Evolutionary conservation across 176 grass and related monocot species (phyloP), one percentile per base, ranked within the genome.

Genomic region (Carex kokanica): DNA sequence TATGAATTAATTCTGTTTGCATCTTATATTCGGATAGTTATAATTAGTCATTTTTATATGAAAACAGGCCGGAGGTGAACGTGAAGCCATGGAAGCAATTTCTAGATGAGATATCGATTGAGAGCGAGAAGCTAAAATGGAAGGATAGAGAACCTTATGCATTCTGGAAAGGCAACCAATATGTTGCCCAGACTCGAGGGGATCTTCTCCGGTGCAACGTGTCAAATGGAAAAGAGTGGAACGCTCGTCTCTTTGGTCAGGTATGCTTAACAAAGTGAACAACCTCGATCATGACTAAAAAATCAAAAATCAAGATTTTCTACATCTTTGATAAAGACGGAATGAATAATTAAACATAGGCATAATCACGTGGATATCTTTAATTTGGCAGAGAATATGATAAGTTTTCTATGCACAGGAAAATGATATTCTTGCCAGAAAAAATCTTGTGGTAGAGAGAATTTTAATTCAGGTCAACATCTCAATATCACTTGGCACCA

Each of bases 11-110:
- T 67, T 15, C 4, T 36, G 27, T 70, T 70, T 41, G 17, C 17
- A 70, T 43, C 66, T n/a, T 40, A 41, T 36, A 41, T 36, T 17
- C 8, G 3, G 6, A 40, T 68, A 18, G 64, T 36, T 40, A 3
- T 38, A 8, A 61, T 20, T 11, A 52, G 57, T 5, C 25, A 12
- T 31, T 40, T 79, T 49, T 83, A 43, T 34, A n/a, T 74, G 23
- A 74, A 60, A 25, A 72, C 60, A 90, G 88, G 92, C 70, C 92
- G 31, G 94, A 97, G 85, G 53, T 94, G 0, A 91, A 92, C 78
- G 82, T 97, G 84, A 86, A 86, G 0, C 90, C 94, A 0, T 97
- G 94, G 94, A 88, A 60, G 57, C 86, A 83, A 60, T 79, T 97
- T 32, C 32, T 92, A 12, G 81, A 91, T 65, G 94, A 97, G 79